Evolutionary conservation across 2,329 filamentous ascomycete genomes (phyloP).

Genomic region (Apiospora arundinis): DNA sequence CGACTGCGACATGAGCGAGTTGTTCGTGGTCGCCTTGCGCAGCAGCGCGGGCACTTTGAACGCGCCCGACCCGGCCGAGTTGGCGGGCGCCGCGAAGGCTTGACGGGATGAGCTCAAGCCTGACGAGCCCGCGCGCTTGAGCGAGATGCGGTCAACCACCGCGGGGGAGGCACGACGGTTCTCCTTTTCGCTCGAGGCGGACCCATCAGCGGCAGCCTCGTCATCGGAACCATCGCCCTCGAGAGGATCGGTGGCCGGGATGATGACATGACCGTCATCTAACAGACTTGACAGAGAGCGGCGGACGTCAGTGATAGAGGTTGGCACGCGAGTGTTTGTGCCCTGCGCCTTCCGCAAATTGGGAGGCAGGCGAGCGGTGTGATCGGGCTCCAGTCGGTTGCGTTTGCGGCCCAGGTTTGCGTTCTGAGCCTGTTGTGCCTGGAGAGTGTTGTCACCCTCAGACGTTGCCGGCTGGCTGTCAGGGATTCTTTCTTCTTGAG

Average conservation of each 20-base stretch:
- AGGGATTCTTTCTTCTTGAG: constrained; percentile 46
- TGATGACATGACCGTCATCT: constrained; percentile 44
- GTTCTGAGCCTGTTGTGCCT: not conserved
- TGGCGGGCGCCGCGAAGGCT: constrained; percentile 60
- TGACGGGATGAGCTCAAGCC: constrained; percentile 49
- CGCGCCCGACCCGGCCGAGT: constrained; percentile 44
- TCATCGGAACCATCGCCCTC: constrained; percentile 61
- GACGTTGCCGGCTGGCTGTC: constrained; percentile 55
- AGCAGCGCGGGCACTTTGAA: constrained; percentile 77
- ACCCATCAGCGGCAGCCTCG: constrained; percentile 43
- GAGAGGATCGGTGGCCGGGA: constrained; percentile 50
- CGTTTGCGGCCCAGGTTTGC: constrained; percentile 45
- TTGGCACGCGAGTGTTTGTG: constrained; percentile 66
- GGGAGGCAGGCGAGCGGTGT: constrained; percentile 58
- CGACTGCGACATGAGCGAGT: constrained; percentile 51
- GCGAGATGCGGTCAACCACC: constrained; percentile 72
- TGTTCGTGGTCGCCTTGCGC: constrained; percentile 72
- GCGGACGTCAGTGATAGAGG: constrained; percentile 80
- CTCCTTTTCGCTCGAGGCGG: constrained; percentile 53
- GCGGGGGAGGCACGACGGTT: constrained; percentile 45
- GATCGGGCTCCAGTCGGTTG: constrained; percentile 34
- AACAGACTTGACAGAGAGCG: constrained; percentile 84
- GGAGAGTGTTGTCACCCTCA: constrained; percentile 33
- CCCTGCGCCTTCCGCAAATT: constrained; percentile 66
- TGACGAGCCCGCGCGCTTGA: constrained; percentile 64